Evolutionary conservation across 1,284 basidiomycete species (phyloP), one percentile per base, ranked within the genome.

Genomic region (Puccinia horiana): DNA sequence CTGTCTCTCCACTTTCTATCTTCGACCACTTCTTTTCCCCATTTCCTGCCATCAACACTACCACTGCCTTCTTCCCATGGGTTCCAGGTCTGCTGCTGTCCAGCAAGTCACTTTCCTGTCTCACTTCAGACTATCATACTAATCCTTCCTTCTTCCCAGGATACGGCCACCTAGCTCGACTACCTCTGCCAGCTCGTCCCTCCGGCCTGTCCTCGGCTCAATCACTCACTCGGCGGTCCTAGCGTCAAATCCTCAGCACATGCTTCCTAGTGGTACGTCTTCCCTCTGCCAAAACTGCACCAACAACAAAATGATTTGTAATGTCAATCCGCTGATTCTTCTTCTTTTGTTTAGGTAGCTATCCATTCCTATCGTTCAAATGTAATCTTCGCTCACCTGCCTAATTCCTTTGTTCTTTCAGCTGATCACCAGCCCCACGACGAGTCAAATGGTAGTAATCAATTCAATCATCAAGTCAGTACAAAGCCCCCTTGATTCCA

Each of bases 41-140:
- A n/a, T n/a, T n/a, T n/a, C n/a, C n/a, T n/a, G n/a, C n/a, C n/a
- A n/a, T n/a, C n/a, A n/a, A n/a, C n/a, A n/a, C n/a, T n/a, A n/a
- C n/a, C n/a, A n/a, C n/a, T n/a, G n/a, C n/a, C n/a, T n/a, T n/a
- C n/a, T n/a, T n/a, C n/a, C n/a, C n/a, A 78, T 78, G 76, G 52
- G 63, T 32, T 54, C 76, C 26, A 78, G 76, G 54, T 78, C 76
- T 40, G 76, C 76, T 49, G 76, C 76, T 67, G 65, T 78, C 47
- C 42, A 78, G 76, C 69, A 67, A 40, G 29, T 47, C n/a, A 20
- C 58, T 35, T 42, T 6, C 44, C 32, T 37, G 20, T 26, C n/a
- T 35, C 37, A 52, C 14, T 16, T 35, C 44, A 4, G 23, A 29
- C 26, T 32, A 29, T 29, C 29, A 61, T 18, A 61, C 44, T 78